Evolutionary conservation across 2,329 filamentous ascomycete species (phyloP), one percentile per base, ranked within the genome.

Genomic region (Simplicillium sp.): DNA sequence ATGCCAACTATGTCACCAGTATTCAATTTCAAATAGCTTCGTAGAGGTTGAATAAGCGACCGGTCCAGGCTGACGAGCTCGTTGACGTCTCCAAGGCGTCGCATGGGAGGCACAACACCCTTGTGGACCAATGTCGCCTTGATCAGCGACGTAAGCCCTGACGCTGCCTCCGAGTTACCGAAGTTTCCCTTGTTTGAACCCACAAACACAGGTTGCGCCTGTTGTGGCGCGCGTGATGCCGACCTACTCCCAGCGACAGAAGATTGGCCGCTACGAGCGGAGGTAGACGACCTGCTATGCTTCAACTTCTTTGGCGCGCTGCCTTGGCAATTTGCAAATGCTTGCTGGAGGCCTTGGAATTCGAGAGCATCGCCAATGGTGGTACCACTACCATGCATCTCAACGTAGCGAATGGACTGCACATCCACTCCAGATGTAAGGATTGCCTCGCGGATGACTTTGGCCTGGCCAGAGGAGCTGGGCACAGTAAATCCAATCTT

Each of bases 331-430:
- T n/a, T n/a, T 31, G 29, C 29, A 31, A 31, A 31, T 9, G 29
- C 29, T 9, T n/a, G 29, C 29, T 31, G 9, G n/a, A 67, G 54
- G 2, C 59, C 59, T 1, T 44, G 38, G 4, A 58, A 55, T 41
- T 69, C 66, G n/a, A 58, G 49, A 0, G 61, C 59, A 40, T 69
- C 65, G 1, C 66, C 66, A 2, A 55, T 54, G 5, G 48, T 40
- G 2, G 66, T 69, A 2, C 64, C 64, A 2, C 65, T 67, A 13
- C 48, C 48, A 20, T 52, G 50, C 11, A 41, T 42, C 37, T 52
- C 50, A 17, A 52, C 35, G 28, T 48, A 48, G 8, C 44, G 45
- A 5, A 48, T 52, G 29, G 48, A 46, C 3, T 40, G 35, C 6
- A 44, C 38, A 6, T 47, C 44, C 11, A 50, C 38, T 8, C 45